phyloP scores from a whole-genome alignment of 208 protist species.

The Eutreptiella sp. region DNA sequence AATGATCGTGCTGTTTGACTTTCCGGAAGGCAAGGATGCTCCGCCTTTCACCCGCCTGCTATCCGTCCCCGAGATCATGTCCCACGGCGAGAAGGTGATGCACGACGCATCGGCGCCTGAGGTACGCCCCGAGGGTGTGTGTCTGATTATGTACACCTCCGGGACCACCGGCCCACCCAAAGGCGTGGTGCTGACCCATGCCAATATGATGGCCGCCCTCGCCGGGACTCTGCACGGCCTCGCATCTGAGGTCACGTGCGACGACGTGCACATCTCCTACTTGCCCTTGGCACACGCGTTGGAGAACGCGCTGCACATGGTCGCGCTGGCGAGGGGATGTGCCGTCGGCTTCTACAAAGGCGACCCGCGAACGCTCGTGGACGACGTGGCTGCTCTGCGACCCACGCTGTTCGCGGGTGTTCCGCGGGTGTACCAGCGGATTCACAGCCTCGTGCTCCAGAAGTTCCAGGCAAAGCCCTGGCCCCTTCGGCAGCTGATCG shows the following conservation, averaged over 20 bases:
- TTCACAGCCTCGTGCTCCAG: conserved; percentile 12
- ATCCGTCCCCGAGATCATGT: conserved; percentile 52
- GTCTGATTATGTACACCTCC: conserved; percentile 40
- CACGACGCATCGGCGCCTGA: not conserved
- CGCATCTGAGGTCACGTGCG: not conserved
- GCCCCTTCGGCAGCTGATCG: not conserved
- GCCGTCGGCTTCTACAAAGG: too few relatives aligned
- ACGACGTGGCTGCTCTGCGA: conserved; percentile 5
- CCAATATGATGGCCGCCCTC: conserved; percentile 4
- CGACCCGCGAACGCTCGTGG: not conserved
- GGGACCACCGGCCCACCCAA: conserved; percentile 25
- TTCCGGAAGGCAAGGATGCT: conserved; percentile 34
- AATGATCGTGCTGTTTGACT: conserved; percentile 53
- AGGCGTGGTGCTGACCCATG: conserved; percentile 9
- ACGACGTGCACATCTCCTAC: not conserved
- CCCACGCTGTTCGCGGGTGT: conserved; percentile 12
- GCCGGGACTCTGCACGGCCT: not conserved
- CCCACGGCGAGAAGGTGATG: not conserved
- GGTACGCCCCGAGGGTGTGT: conserved; percentile 76
- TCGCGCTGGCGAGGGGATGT: too few relatives aligned
- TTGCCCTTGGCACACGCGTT: conserved; percentile 26
- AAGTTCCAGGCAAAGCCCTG: conserved; percentile 1
- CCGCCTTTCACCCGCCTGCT: conserved; percentile 30
- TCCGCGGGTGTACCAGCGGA: conserved; percentile 16
- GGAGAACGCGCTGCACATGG: conserved; percentile 12